Percentiles rank a stretch among this genome's conserved stretches.
Evolutionary conservation across 2,329 filamentous ascomycete species (phyloP).

Genomic region (Geosmithia putterillii): DNA sequence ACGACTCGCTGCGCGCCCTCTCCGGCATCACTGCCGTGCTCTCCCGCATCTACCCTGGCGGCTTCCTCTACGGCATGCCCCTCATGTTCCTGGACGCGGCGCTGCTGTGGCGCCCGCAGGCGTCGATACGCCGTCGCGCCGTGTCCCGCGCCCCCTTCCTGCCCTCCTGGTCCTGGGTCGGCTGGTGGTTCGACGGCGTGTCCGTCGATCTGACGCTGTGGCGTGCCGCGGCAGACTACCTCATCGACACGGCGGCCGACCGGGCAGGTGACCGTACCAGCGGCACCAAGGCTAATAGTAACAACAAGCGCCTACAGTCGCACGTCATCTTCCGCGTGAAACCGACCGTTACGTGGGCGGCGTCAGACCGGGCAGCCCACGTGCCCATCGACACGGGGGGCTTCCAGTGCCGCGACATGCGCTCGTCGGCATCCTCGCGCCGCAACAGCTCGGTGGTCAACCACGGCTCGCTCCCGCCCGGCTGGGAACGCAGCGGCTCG

Average conservation of each 20-base stretch:
- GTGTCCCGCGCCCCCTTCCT: constrained; percentile 22
- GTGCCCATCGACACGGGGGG: constrained; percentile 23
- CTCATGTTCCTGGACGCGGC: constrained; percentile 31
- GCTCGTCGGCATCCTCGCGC: constrained; percentile 17
- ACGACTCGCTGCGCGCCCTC: constrained; percentile 29
- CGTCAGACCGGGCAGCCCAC: constrained; percentile 24
- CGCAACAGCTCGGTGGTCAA: constrained; percentile 10
- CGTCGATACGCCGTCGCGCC: constrained; percentile 25
- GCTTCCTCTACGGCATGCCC: constrained; percentile 32
- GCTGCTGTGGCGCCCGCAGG: constrained; percentile 30
- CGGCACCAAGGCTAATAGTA: background rate
- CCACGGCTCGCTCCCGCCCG: constrained; percentile 20
- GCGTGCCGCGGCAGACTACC: constrained; percentile 29
- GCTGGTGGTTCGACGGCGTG: constrained; percentile 32
- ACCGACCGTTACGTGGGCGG: constrained; percentile 22
- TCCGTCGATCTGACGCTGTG: constrained; percentile 28
- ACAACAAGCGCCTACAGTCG: constrained; percentile 19
- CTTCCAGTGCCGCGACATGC: constrained; percentile 23
- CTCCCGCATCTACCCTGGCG: constrained; percentile 25
- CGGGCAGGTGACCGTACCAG: background rate
- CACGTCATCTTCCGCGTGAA: constrained; percentile 24
- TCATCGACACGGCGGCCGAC: constrained; percentile 9
- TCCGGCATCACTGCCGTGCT: constrained; percentile 28
- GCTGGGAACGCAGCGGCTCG: constrained; percentile 23
- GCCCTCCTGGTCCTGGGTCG: constrained; percentile 35